Evolutionary conservation across 106 monocot genomes (phyloP), one percentile per base, ranked within the genome.

Genomic region (Gastrodia elata): DNA sequence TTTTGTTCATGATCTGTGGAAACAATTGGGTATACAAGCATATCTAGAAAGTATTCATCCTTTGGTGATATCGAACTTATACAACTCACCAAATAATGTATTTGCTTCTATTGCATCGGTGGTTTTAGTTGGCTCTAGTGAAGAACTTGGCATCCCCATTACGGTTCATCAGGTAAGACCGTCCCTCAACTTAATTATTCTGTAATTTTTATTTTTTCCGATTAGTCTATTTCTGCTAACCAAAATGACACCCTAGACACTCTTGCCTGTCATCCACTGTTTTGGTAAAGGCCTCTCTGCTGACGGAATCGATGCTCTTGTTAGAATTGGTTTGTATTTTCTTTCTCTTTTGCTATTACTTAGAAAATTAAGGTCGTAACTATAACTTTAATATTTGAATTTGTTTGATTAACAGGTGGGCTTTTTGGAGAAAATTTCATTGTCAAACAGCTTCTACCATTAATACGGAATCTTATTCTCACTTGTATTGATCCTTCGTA

Each of bases 111-210:
- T 88, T 79, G 90, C 98, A 64, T 84, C 93, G 35, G 86, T 91
- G 16, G 76, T 87, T 56, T 73, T 98, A 69, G 83, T 98, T 79
- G 91, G 91, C 78, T 93, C 88, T 16, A 85, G 91, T 78, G 93
- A 93, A 81, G 98, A 98, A 67, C 87, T 98, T 82, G 98, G 93
- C 13, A 65, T 93, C 80, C 98, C 98, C 41, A 72, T 98, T 42
- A 93, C 98, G 68, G 57, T 98, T 81, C 85, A 98, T 80, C 98
- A 98, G 86, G 98, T 83, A 24, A 69, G 84, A 36, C 39, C 68
- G 27, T 34, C 37, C 25, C 25, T 69, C 25, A 26, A n/a, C 13
- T 39, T 39, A 10, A 39, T 40, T 69, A 25, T 18, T 24, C 39
- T 40, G n/a, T 34, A 35, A n/a, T 26, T 69, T 10, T 9, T 5